Evolutionary conservation across 768 basidiomycete species (phyloP).

Genomic region (Wakefieldia striispora): DNA sequence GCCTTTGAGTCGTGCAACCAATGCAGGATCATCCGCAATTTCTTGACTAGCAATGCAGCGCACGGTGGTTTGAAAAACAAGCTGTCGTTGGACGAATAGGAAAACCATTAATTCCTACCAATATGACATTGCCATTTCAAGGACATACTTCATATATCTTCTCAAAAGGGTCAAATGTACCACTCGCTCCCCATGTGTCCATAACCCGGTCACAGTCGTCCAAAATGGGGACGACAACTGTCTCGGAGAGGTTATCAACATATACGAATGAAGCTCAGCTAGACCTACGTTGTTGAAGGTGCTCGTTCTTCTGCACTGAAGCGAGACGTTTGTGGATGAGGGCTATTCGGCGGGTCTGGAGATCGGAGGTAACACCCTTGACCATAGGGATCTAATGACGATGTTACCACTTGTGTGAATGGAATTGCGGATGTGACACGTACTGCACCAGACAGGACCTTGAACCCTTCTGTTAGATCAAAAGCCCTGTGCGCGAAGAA

Average conservation of each 20-base stretch:
- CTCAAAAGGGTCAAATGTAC: slow-evolving; percentile 69
- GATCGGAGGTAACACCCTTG: slow-evolving; percentile 69
- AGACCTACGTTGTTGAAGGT: slow-evolving; percentile 56
- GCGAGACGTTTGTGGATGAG: slow-evolving; percentile 72
- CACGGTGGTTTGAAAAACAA: slow-evolving; percentile 72
- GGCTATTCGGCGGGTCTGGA: slow-evolving; percentile 58
- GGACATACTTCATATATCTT: slow-evolving; percentile 61
- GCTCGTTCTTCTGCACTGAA: slow-evolving; percentile 59
- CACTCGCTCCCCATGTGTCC: slow-evolving; percentile 63
- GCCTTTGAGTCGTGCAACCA: slow-evolving; percentile 59
- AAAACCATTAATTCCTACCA: not conserved
- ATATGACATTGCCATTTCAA: not conserved
- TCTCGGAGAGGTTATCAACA: slow-evolving; percentile 10
- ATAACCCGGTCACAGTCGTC: slow-evolving; percentile 61
- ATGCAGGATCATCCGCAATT: slow-evolving; percentile 61
- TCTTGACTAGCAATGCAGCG: slow-evolving; percentile 66
- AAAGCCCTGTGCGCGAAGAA: slow-evolving; percentile 71
- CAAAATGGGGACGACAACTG: slow-evolving; percentile 66
- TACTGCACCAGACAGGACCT: slow-evolving; percentile 75
- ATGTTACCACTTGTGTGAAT: slow-evolving; percentile 15
- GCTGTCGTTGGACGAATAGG: slow-evolving; percentile 32
- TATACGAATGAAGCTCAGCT: not conserved
- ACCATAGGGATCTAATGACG: slow-evolving; percentile 66
- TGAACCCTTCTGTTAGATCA: slow-evolving; percentile 78
- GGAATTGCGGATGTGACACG: slow-evolving; percentile 28